These are phyloP conservation scores for Zea luxurians DNA, from an alignment of 176 grass and related monocot species.

Conservation along the genomic window DNA sequence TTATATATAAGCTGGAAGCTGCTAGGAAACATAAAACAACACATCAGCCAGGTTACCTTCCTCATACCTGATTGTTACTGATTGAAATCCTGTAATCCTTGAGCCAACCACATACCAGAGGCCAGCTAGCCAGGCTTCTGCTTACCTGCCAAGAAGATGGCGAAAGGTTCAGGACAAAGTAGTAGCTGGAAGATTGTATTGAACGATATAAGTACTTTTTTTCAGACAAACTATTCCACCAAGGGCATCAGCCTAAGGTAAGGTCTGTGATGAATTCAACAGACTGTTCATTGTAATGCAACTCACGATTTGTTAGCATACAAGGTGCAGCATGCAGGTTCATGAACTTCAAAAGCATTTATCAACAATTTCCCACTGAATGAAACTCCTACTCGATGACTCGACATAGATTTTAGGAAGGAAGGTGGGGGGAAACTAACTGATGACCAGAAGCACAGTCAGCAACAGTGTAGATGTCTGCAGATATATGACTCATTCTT, in stretches of 20 bases:
- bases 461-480: constrained; percentile 18
- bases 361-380: background rate
- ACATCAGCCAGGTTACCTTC: constrained; percentile 20
- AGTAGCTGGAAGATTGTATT: background rate
- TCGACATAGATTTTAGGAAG: background rate
- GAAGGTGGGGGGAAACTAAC: background rate
- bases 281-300: background rate
- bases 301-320: background rate
- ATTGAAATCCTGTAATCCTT: constrained; percentile 12
- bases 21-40: constrained; percentile 14
- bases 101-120: constrained; percentile 11
- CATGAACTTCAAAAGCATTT: background rate
- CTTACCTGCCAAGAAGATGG: background rate
- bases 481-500: constrained; percentile 28
- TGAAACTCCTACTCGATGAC: background rate
- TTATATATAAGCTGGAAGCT: constrained; percentile 1
- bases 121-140: background rate
- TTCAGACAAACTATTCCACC: constrained; percentile 19
- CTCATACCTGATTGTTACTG: background rate
- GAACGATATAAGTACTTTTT: background rate
- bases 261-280: background rate
- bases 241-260: background rate
- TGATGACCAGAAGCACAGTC: constrained; percentile 1
- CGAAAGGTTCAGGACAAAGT: constrained; percentile 9
- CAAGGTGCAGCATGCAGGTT: background rate